Percentiles rank a stretch among this genome's conserved stretches.
phyloP scores from a whole-genome alignment of 2,329 filamentous ascomycete genomes.

The Elsinoe australis region DNA sequence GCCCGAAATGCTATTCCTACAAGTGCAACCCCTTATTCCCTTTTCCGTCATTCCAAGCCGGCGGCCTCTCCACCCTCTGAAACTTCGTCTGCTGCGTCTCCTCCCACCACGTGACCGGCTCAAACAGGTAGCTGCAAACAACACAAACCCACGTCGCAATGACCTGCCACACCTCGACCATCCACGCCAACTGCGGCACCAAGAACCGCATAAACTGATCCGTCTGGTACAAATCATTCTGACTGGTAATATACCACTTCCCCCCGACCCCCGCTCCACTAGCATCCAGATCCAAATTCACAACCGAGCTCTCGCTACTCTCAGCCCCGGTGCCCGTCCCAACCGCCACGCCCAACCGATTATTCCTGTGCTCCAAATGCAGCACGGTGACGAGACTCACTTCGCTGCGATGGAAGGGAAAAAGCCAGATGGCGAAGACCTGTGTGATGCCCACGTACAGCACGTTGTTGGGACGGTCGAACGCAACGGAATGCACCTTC shows the following conservation, averaged over 20 bases:
- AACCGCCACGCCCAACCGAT: constrained; percentile 20
- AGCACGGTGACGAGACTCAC: constrained; percentile 30
- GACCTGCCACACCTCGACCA: constrained; percentile 57
- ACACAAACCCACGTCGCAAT: constrained; percentile 59
- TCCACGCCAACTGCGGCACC: constrained; percentile 44
- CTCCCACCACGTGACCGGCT: constrained; percentile 46
- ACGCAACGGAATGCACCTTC: constrained; percentile 60
- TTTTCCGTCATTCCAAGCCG: constrained; percentile 19
- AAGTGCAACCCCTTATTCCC: background rate
- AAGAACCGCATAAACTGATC: constrained; percentile 70
- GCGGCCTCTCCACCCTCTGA: constrained; percentile 13
- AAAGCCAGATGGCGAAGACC: constrained; percentile 66
- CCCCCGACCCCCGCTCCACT: constrained; percentile 21
- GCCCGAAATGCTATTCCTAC: too few species aligned
- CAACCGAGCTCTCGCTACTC: background rate
- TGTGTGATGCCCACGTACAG: constrained; percentile 70
- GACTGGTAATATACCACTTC: constrained; percentile 64
- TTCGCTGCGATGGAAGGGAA: constrained; percentile 63
- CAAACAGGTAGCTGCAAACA: constrained; percentile 46
- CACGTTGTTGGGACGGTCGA: constrained; percentile 56
- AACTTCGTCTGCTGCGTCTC: constrained; percentile 29
- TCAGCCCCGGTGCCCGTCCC: background rate
- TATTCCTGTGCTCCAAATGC: constrained; percentile 22
- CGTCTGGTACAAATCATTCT: constrained; percentile 76
- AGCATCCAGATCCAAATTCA: constrained; percentile 1